These are phyloP conservation scores for Plasmodium gonderi DNA, from an alignment of 169 alveolate species.

Conservation along the genomic window DNA sequence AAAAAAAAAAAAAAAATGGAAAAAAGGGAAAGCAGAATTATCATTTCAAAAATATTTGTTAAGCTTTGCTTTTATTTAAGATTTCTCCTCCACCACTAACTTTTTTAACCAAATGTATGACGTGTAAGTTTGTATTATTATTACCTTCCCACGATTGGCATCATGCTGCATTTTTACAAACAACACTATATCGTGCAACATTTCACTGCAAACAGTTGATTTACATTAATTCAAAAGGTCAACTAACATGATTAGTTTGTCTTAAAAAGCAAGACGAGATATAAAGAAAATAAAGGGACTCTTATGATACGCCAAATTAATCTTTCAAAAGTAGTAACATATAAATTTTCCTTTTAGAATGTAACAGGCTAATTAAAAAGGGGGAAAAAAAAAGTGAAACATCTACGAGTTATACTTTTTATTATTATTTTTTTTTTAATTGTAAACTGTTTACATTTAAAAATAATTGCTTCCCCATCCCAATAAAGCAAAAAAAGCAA, in stretches of 20 bases:
- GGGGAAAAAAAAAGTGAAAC: neutral
- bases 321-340: neutral
- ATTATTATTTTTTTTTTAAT: neutral
- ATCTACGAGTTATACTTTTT: neutral
- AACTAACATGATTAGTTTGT: neutral
- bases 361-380: neutral
- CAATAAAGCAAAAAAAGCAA: neutral
- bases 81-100: neutral
- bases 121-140: neutral
- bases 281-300: neutral
- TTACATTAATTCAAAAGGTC: neutral
- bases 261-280: neutral
- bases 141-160: neutral
- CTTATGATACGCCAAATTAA: neutral
- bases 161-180: neutral
- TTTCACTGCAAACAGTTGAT: neutral
- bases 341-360: neutral
- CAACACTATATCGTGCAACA: neutral
- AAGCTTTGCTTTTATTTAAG: neutral
- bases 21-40: neutral
- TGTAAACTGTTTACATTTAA: neutral
- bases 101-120: neutral
- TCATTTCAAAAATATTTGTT: neutral
- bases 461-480: neutral
- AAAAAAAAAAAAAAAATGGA: neutral